These are phyloP conservation scores for Litchi chinensis DNA, from an alignment of 345 rosid genomes.

Conservation along the genomic window DNA sequence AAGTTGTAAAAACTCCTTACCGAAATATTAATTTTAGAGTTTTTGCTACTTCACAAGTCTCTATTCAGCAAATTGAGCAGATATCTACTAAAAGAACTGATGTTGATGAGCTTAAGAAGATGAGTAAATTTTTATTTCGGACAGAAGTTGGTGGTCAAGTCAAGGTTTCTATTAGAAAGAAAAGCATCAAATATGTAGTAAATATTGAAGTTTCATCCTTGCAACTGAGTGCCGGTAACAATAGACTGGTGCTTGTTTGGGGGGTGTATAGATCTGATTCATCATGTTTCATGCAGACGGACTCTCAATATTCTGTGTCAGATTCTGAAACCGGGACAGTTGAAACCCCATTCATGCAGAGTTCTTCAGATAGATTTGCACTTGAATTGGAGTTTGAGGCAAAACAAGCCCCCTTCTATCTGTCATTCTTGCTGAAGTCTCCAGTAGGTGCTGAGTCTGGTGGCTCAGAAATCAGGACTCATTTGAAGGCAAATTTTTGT, in stretches of 20 bases:
- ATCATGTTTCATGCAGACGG: slow-evolving; percentile 51
- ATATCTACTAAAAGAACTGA: slow-evolving; percentile 31
- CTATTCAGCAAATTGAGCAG: slow-evolving; percentile 48
- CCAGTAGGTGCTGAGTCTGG: slow-evolving; percentile 26
- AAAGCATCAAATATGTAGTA: slow-evolving; percentile 51
- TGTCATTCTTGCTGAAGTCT: slow-evolving; percentile 72
- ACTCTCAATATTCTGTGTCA: slow-evolving; percentile 35
- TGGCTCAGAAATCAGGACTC: slow-evolving; percentile 59
- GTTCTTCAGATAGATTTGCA: slow-evolving; percentile 41
- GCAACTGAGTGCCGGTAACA: slow-evolving; percentile 35
- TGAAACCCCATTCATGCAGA: slow-evolving; percentile 51
- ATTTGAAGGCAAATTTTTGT: slow-evolving; percentile 58
- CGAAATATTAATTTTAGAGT: slow-evolving; percentile 34
- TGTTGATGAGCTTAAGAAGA: slow-evolving; percentile 44
- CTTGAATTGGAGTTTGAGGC: slow-evolving; percentile 73
- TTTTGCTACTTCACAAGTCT: slow-evolving; percentile 49
- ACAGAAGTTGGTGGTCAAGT: slow-evolving; percentile 71
- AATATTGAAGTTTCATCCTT: slow-evolving; percentile 61
- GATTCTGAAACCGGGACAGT: slow-evolving; percentile 39
- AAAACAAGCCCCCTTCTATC: slow-evolving; percentile 64
- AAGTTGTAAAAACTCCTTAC: slow-evolving; percentile 13
- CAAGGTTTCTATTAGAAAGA: slow-evolving; percentile 60
- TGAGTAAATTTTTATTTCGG: slow-evolving; percentile 61
- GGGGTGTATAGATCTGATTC: slow-evolving; percentile 76
- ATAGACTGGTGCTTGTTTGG: slow-evolving; percentile 58